Conservation (phyloP, 2,329 filamentous ascomycete species). For the Ceratocystis destructans region DNA sequence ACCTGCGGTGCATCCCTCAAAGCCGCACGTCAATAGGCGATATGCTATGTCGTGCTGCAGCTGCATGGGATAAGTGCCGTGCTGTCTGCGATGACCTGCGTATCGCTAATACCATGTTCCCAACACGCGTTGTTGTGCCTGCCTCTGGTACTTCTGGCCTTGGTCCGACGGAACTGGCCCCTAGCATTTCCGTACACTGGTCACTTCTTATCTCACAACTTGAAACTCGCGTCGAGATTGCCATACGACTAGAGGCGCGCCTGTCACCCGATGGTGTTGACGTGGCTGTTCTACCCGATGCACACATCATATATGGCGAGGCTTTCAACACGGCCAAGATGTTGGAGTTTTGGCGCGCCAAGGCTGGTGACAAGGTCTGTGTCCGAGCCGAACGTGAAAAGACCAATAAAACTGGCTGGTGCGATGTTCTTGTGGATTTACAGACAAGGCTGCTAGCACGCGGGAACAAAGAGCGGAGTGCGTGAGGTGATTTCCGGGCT, state of each 20-base stretch:
- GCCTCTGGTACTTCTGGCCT: neutral
- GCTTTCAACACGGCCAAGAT: constrained; percentile 63
- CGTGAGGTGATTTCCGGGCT: neutral
- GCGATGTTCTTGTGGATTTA: constrained; percentile 41
- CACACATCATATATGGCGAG: constrained; percentile 61
- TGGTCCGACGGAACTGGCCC: neutral
- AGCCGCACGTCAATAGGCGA: constrained; percentile 40
- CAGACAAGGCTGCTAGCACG: constrained; percentile 41
- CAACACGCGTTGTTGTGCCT: constrained; percentile 40
- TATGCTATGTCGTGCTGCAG: constrained; percentile 46
- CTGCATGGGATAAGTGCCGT: constrained; percentile 52
- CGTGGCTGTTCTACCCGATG: constrained; percentile 40
- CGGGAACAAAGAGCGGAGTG: constrained; percentile 34
- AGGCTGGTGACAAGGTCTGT: constrained; percentile 11
- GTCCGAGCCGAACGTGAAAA: constrained; percentile 22
- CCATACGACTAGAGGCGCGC: constrained; percentile 40
- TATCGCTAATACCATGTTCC: constrained; percentile 48
- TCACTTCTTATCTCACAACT: constrained; percentile 50
- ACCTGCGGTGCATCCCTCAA: constrained; percentile 49
- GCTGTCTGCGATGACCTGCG: constrained; percentile 46
- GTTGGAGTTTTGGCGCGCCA: constrained; percentile 45
- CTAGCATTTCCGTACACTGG: constrained; percentile 49
- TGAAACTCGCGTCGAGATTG: constrained; percentile 54
- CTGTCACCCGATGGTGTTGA: constrained; percentile 37
- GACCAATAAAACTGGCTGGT: constrained; percentile 34